These are phyloP conservation scores for Scenedesmus sp. DNA, from an alignment of 163 green algal species.

Conservation along the genomic window DNA sequence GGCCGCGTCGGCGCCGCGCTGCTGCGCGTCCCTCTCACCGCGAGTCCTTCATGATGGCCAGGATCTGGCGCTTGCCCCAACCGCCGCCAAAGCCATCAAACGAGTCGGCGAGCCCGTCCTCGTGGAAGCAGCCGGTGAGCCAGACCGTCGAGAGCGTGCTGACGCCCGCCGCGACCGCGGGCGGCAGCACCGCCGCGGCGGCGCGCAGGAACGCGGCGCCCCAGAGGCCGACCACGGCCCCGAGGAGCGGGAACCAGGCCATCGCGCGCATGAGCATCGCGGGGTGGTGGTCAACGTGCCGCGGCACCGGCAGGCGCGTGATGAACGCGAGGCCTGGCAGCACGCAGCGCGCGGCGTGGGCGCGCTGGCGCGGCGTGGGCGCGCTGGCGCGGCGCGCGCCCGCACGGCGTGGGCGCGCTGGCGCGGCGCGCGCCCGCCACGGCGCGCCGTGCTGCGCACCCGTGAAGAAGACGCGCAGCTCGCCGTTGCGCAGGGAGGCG, in stretches of 20 bases:
- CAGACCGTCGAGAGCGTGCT: conserved; percentile 57
- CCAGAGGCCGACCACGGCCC: conserved; percentile 53
- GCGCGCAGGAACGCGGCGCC: conserved; percentile 44
- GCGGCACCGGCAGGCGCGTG: conserved; percentile 56
- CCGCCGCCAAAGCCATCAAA: conserved; percentile 69
- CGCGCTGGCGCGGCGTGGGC: no score
- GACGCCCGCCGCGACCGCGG: conserved; percentile 43
- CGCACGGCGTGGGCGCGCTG: no score
- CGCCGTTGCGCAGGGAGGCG: neutral
- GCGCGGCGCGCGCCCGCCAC: no score
- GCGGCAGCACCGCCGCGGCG: conserved; percentile 39
- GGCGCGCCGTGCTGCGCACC: conserved; percentile 5
- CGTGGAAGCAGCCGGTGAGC: conserved; percentile 68
- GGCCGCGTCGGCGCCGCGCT: no score
- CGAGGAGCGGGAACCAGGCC: conserved; percentile 56
- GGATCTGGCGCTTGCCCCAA: conserved; percentile 63
- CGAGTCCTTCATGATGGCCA: conserved; percentile 71
- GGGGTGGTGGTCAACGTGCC: conserved; percentile 65
- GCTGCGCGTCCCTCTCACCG: conserved; percentile 5
- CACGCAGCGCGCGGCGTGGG: no score
- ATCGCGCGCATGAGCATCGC: conserved; percentile 60
- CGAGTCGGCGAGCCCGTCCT: conserved; percentile 63
- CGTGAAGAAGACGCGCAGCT: conserved; percentile 60
- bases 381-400: no score
- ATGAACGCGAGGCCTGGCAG: conserved; percentile 61